Conservation (phyloP, 305 asterid genomes). For the Caryopteris hybrid region DNA sequence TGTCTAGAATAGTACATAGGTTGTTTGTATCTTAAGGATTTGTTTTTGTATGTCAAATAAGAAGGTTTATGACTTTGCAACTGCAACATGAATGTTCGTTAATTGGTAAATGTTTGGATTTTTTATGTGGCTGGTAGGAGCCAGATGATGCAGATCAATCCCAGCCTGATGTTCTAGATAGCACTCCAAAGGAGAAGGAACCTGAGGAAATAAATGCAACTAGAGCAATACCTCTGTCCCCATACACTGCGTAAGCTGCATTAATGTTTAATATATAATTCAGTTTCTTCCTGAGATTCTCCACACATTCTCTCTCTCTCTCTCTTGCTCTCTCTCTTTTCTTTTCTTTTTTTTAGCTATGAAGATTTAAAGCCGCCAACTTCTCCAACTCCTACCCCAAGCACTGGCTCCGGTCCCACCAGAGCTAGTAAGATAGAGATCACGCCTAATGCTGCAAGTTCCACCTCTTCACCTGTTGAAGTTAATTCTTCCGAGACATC, state of each 20-base stretch:
- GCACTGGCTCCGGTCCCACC: conserved; percentile 32
- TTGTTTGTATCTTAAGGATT: neutral
- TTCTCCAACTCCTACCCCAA: conserved; percentile 65
- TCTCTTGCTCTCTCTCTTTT: too few relatives aligned
- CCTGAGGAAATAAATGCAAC: conserved; percentile 34
- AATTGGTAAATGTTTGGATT: neutral
- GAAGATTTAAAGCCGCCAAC: conserved; percentile 74
- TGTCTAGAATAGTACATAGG: neutral
- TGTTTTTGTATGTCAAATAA: neutral
- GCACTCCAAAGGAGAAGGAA: conserved; percentile 26
- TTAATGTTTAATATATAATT: neutral
- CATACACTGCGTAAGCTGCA: conserved; percentile 62
- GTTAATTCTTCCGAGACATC: conserved; percentile 28
- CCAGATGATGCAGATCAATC: conserved; percentile 28
- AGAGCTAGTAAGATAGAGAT: conserved; percentile 26
- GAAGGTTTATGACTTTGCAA: neutral
- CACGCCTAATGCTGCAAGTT: conserved; percentile 11
- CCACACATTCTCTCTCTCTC: neutral
- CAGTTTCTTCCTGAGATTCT: neutral
- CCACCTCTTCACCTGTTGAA: conserved; percentile 30
- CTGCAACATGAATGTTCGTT: neutral
- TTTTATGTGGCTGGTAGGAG: conserved; percentile 34
- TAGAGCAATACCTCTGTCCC: conserved; percentile 48
- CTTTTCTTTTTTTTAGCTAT: conserved; percentile 32
- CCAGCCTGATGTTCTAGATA: conserved; percentile 6